Evolutionary conservation across 495 filamentous ascomycete species (phyloP).

Genomic region (Aspergillus ellipticus): DNA sequence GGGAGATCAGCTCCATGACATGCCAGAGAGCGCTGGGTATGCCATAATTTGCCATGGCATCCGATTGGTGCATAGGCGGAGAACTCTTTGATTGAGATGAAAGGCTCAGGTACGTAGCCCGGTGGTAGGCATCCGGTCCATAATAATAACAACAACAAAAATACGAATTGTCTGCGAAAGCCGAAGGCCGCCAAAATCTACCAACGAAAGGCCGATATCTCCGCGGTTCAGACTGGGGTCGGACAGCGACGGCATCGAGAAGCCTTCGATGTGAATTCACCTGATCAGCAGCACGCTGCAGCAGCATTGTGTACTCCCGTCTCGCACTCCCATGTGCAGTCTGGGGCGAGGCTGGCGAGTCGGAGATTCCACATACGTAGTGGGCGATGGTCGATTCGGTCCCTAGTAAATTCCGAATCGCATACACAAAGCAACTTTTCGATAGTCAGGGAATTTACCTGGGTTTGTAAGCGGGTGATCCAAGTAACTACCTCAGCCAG

Average conservation of each 20-base stretch:
- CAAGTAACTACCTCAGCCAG: no score
- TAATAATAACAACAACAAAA: neutral
- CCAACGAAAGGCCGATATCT: neutral
- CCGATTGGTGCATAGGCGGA: neutral
- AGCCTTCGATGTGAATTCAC: neutral
- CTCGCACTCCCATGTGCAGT: neutral
- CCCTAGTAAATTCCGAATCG: neutral
- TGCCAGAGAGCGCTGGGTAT: neutral
- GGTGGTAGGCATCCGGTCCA: neutral
- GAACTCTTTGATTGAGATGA: neutral
- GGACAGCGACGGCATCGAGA: neutral
- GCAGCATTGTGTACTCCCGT: no score
- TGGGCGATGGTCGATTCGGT: neutral
- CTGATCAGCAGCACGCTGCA: no score
- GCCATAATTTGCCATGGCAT: neutral
- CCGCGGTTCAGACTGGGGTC: neutral
- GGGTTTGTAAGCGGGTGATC: neutral
- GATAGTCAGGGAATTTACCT: neutral
- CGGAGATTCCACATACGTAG: neutral
- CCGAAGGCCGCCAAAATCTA: conserved; percentile 5
- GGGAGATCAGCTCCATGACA: neutral
- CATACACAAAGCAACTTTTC: neutral
- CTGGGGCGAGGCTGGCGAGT: conserved; percentile 10
- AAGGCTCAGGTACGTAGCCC: neutral
- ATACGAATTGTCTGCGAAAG: neutral